These are phyloP conservation scores for Laburnicola sp. DNA, from an alignment of 2,329 filamentous ascomycete genomes.

Conservation along the genomic window DNA sequence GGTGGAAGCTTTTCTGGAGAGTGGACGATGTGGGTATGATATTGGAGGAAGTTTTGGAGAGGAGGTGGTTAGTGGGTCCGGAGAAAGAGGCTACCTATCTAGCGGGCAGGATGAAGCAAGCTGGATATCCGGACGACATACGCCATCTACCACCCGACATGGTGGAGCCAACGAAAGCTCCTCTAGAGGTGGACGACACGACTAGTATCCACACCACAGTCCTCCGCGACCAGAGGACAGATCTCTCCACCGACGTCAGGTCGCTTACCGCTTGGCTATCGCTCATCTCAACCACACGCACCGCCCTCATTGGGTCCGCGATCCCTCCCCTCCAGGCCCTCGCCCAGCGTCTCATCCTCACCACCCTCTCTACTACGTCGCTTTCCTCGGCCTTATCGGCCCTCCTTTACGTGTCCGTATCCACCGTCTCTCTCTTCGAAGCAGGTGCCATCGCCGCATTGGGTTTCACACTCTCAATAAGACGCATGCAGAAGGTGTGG, in stretches of 20 bases:
- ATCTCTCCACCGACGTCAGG: conserved; percentile 31
- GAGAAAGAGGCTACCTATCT: conserved; percentile 84
- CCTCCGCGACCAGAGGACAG: conserved; percentile 15
- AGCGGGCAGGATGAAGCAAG: conserved; percentile 72
- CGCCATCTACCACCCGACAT: background rate
- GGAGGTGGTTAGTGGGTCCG: conserved; percentile 74
- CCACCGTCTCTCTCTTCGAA: conserved; percentile 57
- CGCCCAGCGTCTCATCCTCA: conserved; percentile 61
- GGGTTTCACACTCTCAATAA: conserved; percentile 60
- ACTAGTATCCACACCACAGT: background rate
- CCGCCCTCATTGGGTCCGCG: conserved; percentile 46
- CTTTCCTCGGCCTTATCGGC: conserved; percentile 56
- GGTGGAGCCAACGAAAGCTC: background rate
- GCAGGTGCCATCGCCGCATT: conserved; percentile 62
- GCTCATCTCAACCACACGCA: conserved; percentile 72
- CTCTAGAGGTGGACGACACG: too few relatives aligned
- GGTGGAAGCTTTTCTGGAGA: conserved; percentile 96
- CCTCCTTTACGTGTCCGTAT: conserved; percentile 59
- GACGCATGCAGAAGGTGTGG: conserved; percentile 63
- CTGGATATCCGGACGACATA: conserved; percentile 52
- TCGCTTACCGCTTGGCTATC: conserved; percentile 65
- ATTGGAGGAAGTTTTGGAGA: conserved; percentile 74
- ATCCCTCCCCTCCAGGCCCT: conserved; percentile 51
- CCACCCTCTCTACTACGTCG: conserved; percentile 73
- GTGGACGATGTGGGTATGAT: conserved; percentile 90